A percentile compares a stretch with the other conserved stretches of the same genome.
phyloP scores from a whole-genome alignment of 2,329 filamentous ascomycete species.

The Hymenoscyphus occultus region DNA sequence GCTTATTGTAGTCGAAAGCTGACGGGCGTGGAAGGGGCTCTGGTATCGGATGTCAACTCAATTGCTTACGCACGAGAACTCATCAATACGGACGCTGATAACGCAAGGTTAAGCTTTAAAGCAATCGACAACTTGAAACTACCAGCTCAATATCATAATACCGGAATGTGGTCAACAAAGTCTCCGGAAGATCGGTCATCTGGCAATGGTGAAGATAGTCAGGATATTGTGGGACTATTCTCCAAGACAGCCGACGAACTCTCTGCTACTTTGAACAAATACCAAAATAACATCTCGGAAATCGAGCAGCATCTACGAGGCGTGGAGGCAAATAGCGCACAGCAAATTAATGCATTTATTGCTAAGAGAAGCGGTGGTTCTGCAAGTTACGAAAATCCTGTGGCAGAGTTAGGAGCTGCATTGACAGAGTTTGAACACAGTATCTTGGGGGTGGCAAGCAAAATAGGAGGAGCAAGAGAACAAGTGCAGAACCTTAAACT shows the following conservation, averaged over 20 bases:
- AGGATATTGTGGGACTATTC: slow-evolving; percentile 63
- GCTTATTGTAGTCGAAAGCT: slow-evolving; percentile 59
- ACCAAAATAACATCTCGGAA: slow-evolving; percentile 57
- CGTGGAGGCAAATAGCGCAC: slow-evolving; percentile 57
- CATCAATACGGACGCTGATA: slow-evolving; percentile 63
- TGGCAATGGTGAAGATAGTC: slow-evolving; percentile 45
- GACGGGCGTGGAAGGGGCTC: slow-evolving; percentile 59
- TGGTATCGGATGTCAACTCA: slow-evolving; percentile 60
- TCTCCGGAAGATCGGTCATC: slow-evolving; percentile 40
- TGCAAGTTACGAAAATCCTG: slow-evolving; percentile 43
- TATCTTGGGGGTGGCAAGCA: slow-evolving; percentile 60
- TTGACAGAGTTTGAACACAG: slow-evolving; percentile 64
- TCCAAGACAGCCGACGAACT: slow-evolving; percentile 61
- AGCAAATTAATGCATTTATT: slow-evolving; percentile 56
- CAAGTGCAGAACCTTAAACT: slow-evolving; percentile 56
- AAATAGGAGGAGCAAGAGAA: slow-evolving; percentile 58
- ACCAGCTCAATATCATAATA: slow-evolving; percentile 53
- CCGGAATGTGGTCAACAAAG: slow-evolving; percentile 43
- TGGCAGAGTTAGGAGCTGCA: slow-evolving; percentile 54
- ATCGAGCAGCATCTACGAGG: slow-evolving; percentile 64
- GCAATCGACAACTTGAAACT: slow-evolving; percentile 73
- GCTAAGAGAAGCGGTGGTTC: slow-evolving; percentile 40
- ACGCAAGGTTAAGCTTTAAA: slow-evolving; percentile 69
- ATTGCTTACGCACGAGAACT: slow-evolving; percentile 55
- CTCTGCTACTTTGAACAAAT: slow-evolving; percentile 53